phyloP scores from a whole-genome alignment of 148 eudicot genomes.

The Pouteria glomerata region DNA sequence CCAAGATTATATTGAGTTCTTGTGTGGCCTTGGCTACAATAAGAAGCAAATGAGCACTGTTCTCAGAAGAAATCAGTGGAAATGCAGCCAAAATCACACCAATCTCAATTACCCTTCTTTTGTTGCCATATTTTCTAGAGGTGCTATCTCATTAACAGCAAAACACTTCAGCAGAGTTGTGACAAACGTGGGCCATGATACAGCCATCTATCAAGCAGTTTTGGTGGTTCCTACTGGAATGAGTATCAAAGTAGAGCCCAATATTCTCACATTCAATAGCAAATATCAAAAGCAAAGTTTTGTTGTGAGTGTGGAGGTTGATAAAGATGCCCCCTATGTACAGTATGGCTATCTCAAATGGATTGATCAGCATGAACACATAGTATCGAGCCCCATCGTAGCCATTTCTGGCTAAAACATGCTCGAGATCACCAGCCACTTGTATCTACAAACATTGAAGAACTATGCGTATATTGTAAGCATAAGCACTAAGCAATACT shows the following conservation, averaged over 20 bases:
- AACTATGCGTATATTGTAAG: too few relatives aligned
- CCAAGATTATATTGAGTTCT: slow-evolving; percentile 12
- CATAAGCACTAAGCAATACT: too few relatives aligned
- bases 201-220: slow-evolving; percentile 1
- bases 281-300: background rate
- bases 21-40: slow-evolving; percentile 15
- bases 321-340: background rate
- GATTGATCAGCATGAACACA: background rate
- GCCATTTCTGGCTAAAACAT: background rate
- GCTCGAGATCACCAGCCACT: too few relatives aligned
- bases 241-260: slow-evolving; percentile 5
- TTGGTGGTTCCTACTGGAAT: slow-evolving; percentile 3
- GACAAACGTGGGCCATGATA: background rate
- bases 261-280: background rate
- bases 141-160: background rate
- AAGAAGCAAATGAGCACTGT: background rate
- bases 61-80: slow-evolving; percentile 13
- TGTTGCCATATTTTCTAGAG: background rate
- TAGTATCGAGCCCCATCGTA: slow-evolving; percentile 1
- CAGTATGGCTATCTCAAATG: background rate
- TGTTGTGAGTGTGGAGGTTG: background rate
- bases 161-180: slow-evolving; percentile 4
- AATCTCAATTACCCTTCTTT: slow-evolving; percentile 9
- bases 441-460: too few relatives aligned
- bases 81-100: slow-evolving; percentile 4